Conservation (phyloP, 78 protist genomes). For the Dictyostelium capitatum region DNA sequence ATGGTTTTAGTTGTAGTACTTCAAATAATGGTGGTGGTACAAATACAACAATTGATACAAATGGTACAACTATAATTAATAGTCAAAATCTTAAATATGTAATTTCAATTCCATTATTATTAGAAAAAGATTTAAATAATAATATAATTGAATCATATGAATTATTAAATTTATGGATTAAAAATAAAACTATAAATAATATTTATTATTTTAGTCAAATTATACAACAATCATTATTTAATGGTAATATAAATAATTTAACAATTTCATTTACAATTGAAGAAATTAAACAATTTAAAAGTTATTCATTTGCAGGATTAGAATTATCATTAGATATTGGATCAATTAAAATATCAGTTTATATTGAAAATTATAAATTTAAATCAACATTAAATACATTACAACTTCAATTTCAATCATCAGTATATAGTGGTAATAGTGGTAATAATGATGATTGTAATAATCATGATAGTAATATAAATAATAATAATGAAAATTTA, state of each 20-base stretch:
- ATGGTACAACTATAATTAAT: not conserved
- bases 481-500: not conserved
- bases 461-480: not conserved
- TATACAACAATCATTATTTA: not conserved
- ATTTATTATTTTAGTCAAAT: not conserved
- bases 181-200: not conserved
- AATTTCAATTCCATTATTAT: not conserved
- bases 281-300: not conserved
- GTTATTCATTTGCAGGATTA: not conserved
- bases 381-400: not conserved
- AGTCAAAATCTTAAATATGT: not conserved
- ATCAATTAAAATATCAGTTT: not conserved
- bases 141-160: not conserved
- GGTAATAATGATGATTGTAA: not conserved
- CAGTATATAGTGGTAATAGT: not conserved
- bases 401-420: conserved; percentile 15
- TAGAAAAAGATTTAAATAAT: not conserved
- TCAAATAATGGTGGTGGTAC: not conserved
- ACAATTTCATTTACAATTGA: not conserved
- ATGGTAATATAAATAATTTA: not conserved
- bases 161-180: not conserved
- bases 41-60: not conserved
- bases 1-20: not conserved
- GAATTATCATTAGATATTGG: not conserved
- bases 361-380: not conserved